Evolutionary conservation across 176 grass and related monocot species (phyloP).

Genomic region (Musa troglodytarum): DNA sequence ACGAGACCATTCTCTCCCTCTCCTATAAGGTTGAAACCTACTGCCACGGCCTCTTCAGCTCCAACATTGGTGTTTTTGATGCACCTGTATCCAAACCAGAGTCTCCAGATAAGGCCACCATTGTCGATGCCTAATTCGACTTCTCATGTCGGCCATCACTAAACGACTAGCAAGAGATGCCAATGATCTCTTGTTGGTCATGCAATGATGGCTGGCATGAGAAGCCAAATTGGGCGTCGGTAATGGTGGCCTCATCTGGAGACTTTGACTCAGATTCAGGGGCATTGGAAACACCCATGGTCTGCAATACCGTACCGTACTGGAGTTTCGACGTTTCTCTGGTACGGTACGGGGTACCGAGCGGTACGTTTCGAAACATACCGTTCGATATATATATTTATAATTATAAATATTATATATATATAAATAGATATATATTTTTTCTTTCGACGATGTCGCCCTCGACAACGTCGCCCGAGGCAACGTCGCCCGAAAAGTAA

Average conservation of each 20-base stretch:
- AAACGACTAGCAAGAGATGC: too few relatives aligned
- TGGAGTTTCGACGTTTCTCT: too few relatives aligned
- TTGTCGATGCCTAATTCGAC: not conserved
- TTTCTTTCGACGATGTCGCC: too few relatives aligned
- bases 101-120: not conserved
- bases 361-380: too few relatives aligned
- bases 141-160: not conserved
- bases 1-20: conserved; percentile 25
- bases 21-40: conserved; percentile 31
- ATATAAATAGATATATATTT: too few relatives aligned
- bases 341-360: too few relatives aligned
- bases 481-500: too few relatives aligned
- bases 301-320: too few relatives aligned
- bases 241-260: not conserved
- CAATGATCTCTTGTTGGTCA: not conserved
- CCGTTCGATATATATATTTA: too few relatives aligned
- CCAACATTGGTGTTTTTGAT: not conserved
- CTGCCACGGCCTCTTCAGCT: conserved; percentile 37
- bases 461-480: too few relatives aligned
- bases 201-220: not conserved
- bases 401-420: too few relatives aligned
- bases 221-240: not conserved
- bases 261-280: not conserved
- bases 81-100: not conserved
- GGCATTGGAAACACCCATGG: not conserved